Conservation (phyloP, 805 yeast genomes). For the Candida ulmi region DNA sequence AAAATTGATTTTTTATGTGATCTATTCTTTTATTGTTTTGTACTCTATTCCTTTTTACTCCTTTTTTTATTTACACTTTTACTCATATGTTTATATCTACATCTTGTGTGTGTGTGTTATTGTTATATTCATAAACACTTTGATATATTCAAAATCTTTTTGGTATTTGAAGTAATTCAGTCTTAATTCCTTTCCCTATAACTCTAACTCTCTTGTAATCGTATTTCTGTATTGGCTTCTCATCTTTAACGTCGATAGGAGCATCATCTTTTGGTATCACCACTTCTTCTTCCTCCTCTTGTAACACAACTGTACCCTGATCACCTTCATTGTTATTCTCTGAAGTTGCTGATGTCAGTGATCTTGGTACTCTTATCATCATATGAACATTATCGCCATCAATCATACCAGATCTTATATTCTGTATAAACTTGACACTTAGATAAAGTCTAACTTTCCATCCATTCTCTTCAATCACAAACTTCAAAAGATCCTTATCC, state of each 20-base stretch:
- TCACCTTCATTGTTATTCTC: not conserved
- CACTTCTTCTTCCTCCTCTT: conserved; percentile 10
- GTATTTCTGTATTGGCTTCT: conserved; percentile 15
- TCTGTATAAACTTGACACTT: conserved; percentile 8
- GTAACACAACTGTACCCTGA: not conserved
- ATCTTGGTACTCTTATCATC: conserved; percentile 12
- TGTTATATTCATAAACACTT: not conserved
- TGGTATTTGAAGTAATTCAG: conserved; percentile 17
- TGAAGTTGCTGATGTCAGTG: conserved; percentile 2
- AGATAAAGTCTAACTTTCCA: conserved; percentile 15
- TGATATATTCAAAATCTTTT: not conserved
- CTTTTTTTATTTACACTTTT: not conserved
- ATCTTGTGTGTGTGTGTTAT: not conserved
- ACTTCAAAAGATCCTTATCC: conserved; percentile 6
- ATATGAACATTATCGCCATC: conserved; percentile 1
- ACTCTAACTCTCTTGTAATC: conserved; percentile 12
- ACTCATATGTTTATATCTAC: not conserved
- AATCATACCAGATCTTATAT: not conserved
- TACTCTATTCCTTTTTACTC: not conserved
- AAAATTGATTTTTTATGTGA: too few species aligned
- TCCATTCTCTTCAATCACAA: conserved; percentile 10
- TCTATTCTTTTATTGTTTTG: not conserved
- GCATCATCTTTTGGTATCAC: conserved; percentile 16
- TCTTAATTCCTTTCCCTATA: conserved; percentile 12
- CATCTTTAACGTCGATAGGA: conserved; percentile 14